Conservation (phyloP, 2,329 filamentous ascomycete species). For the Scytalidium sp. region DNA sequence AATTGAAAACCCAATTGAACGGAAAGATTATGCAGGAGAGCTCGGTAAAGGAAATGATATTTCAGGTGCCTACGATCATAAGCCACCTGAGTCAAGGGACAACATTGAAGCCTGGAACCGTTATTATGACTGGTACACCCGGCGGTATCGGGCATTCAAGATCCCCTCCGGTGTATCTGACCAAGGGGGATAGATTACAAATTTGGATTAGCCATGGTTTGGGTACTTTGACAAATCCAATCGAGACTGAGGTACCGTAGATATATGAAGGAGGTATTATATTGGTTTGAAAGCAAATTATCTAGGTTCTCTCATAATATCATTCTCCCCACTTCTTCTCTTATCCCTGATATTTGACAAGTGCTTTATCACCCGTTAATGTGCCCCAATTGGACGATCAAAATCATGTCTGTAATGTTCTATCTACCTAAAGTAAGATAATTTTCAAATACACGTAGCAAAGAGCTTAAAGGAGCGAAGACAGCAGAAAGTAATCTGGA, state of each 20-base stretch:
- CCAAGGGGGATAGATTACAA: constrained; percentile 21
- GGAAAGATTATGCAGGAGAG: constrained; percentile 47
- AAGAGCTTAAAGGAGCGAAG: no score
- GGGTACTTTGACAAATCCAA: neutral
- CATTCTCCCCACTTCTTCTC: no score
- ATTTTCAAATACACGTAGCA: no score
- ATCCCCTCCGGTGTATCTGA: constrained; percentile 33
- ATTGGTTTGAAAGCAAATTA: no score
- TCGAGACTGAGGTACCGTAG: neutral
- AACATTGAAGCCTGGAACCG: constrained; percentile 9
- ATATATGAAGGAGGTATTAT: no score
- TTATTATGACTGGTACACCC: constrained; percentile 12
- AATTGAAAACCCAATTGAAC: constrained; percentile 42
- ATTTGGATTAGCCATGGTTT: neutral
- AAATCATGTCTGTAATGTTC: no score
- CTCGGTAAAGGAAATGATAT: constrained; percentile 47
- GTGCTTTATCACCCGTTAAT: no score
- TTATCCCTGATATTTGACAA: no score
- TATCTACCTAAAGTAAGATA: no score
- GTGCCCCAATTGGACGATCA: no score
- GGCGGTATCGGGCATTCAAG: constrained; percentile 7
- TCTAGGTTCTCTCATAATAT: no score
- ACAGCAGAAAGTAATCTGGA: no score
- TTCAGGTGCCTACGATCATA: constrained; percentile 41
- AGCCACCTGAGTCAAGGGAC: constrained; percentile 27